Evolutionary conservation across 2,329 filamentous ascomycete genomes (phyloP).

Genomic region (Niveomyces coronatus): DNA sequence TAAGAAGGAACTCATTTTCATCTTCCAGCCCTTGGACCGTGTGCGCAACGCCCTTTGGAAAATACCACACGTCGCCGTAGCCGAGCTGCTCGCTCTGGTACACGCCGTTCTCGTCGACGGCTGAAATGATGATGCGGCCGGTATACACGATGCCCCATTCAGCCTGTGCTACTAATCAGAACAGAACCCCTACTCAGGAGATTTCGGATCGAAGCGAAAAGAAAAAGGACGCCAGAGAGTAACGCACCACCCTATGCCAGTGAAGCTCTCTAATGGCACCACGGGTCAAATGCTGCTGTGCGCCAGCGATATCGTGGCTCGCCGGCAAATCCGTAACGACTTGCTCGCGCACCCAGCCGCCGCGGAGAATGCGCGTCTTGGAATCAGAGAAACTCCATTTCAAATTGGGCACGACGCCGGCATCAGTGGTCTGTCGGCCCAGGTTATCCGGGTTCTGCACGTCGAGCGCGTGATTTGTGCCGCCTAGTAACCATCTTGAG

Average conservation of each 20-base stretch:
- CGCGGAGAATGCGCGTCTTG: conserved; percentile 49
- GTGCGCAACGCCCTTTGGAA: conserved; percentile 55
- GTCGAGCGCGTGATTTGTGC: conserved; percentile 52
- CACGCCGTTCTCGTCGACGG: conserved; percentile 51
- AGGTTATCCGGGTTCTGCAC: conserved; percentile 54
- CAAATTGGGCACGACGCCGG: conserved; percentile 53
- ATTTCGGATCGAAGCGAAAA: background rate
- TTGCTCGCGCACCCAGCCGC: conserved; percentile 57
- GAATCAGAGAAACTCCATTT: conserved; percentile 63
- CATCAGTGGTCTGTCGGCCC: conserved; percentile 50
- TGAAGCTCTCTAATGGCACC: conserved; percentile 56
- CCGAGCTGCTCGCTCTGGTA: conserved; percentile 44
- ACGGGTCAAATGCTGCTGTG: conserved; percentile 58
- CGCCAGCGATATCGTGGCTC: conserved; percentile 56
- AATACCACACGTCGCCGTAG: conserved; percentile 59
- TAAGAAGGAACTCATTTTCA: conserved; percentile 56
- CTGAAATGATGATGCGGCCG: conserved; percentile 47
- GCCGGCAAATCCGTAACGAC: conserved; percentile 55
- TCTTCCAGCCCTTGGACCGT: conserved; percentile 55
- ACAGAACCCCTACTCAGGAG: background rate
- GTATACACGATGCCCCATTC: conserved; percentile 56
- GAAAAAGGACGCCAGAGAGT: background rate
- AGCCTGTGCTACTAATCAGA: conserved; percentile 30
- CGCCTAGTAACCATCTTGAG: conserved; percentile 32
- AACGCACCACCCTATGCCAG: conserved; percentile 55